phyloP scores from a whole-genome alignment of 768 basidiomycete genomes.

The Paxillus involutus region DNA sequence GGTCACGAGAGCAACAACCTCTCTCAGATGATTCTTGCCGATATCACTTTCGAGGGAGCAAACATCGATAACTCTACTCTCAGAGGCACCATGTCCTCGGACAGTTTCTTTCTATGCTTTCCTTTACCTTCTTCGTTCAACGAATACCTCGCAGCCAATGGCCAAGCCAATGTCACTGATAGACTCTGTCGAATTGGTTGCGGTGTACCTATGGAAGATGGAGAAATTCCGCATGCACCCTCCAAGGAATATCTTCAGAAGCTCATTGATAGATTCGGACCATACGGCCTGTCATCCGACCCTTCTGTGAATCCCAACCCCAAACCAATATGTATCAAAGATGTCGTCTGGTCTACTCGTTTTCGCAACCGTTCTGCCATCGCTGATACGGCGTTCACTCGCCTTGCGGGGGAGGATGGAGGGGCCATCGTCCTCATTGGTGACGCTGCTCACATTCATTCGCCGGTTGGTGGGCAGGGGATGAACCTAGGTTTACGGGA shows the following conservation, averaged over 20 bases:
- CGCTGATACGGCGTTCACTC: conserved; percentile 39
- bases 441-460: conserved; percentile 55
- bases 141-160: conserved; percentile 11
- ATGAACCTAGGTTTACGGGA: conserved; percentile 63
- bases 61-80: conserved; percentile 2
- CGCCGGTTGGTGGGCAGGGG: conserved; percentile 55
- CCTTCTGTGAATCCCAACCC: conserved; percentile 32
- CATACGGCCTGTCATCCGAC: conserved; percentile 32
- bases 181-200: conserved; percentile 41
- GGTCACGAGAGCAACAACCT: conserved; percentile 28
- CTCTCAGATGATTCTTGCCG: conserved; percentile 46
- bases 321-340: conserved; percentile 32
- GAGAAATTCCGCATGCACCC: conserved; percentile 37
- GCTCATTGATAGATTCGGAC: conserved; percentile 42
- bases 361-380: conserved; percentile 46
- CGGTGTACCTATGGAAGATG: conserved; percentile 35
- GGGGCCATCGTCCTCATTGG: conserved; percentile 33
- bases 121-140: conserved; percentile 35
- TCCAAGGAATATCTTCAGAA: conserved; percentile 43
- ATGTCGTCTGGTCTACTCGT: conserved; percentile 45
- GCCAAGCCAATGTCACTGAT: conserved; percentile 4
- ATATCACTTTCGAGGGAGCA: conserved; percentile 36
- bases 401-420: conserved; percentile 21
- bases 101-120: conserved; percentile 35
- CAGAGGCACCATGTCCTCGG: conserved; percentile 24